A percentile compares a stretch with the other conserved stretches of the same genome.
Evolutionary conservation across 345 rosid genomes (phyloP).

Genomic region (Theobroma cacao): DNA sequence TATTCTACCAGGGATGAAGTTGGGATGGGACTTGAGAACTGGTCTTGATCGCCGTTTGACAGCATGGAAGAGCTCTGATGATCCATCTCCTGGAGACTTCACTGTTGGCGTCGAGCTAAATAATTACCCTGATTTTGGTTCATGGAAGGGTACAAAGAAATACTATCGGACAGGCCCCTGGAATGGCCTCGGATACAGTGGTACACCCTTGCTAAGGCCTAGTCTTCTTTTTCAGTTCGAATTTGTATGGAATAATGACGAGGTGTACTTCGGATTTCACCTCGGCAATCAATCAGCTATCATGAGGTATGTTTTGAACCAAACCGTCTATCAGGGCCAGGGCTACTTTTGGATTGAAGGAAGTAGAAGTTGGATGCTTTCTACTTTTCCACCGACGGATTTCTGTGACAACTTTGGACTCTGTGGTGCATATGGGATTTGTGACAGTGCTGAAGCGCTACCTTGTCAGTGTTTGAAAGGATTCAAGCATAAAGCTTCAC

Average conservation of each 20-base stretch:
- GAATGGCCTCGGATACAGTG: constrained; percentile 19
- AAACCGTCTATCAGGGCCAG: not conserved
- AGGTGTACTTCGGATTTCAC: not conserved
- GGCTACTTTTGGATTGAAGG: constrained; percentile 4
- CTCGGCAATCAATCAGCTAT: not conserved
- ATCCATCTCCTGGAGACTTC: constrained; percentile 22
- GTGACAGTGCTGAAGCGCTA: not conserved
- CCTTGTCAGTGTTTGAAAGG: constrained; percentile 23
- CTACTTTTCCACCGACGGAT: constrained; percentile 28
- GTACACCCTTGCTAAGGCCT: not conserved
- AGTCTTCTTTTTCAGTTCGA: not conserved
- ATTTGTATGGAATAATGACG: constrained; percentile 6
- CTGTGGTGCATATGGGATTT: constrained; percentile 18
- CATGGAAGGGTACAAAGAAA: not conserved
- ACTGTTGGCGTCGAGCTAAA: constrained; percentile 3
- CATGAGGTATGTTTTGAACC: not conserved
- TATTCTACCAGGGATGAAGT: constrained; percentile 18
- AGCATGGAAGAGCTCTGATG: constrained; percentile 21
- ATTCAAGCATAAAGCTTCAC: constrained; percentile 22
- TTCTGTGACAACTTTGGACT: constrained; percentile 48
- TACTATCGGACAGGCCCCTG: constrained; percentile 12
- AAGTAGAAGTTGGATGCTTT: not conserved
- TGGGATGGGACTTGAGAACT: constrained; percentile 7
- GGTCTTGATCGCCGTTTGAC: constrained; percentile 10
- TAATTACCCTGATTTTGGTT: constrained; percentile 16